A percentile compares a stretch with the other conserved stretches of the same genome.
Conservation (phyloP, 2,329 filamentous ascomycete species). For the Penicillium crustosum region DNA sequence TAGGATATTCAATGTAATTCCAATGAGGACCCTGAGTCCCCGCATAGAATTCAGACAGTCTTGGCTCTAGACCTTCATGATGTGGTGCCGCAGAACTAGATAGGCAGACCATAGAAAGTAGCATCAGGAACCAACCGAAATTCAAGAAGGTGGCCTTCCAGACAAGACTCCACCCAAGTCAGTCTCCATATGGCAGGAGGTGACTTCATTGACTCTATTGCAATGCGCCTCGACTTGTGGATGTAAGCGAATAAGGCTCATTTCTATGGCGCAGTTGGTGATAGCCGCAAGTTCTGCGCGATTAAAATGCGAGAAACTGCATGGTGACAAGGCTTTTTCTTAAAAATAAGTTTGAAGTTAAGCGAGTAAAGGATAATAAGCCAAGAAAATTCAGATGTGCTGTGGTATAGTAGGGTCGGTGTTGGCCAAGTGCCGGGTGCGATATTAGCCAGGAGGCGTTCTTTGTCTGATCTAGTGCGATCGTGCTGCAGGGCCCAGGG, state of each 20-base stretch:
- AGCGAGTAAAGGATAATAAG: not conserved
- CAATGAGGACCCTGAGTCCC: not conserved
- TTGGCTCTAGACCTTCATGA: not conserved
- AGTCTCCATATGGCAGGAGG: not conserved
- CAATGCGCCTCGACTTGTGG: not conserved
- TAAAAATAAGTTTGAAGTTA: not conserved
- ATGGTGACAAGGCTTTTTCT: slow-evolving; percentile 11
- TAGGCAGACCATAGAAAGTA: not conserved
- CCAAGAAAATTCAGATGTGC: not conserved
- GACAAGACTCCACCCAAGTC: not conserved
- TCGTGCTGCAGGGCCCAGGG: not conserved
- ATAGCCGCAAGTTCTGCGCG: slow-evolving; percentile 20
- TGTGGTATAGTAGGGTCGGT: not conserved
- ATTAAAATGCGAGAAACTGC: slow-evolving; percentile 2
- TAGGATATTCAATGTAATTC: not conserved
- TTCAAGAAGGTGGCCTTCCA: not conserved
- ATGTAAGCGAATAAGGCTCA: slow-evolving; percentile 9
- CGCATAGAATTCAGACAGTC: not conserved
- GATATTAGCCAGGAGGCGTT: not conserved
- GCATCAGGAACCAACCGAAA: not conserved
- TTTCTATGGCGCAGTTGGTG: slow-evolving; percentile 31
- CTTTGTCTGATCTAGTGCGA: slow-evolving; percentile 7
- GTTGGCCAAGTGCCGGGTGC: slow-evolving; percentile 7
- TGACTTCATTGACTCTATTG: not conserved
- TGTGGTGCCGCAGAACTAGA: not conserved